A percentile compares a stretch with the other conserved stretches of the same genome.
These are phyloP conservation scores for Penicillium paradoxum DNA, from an alignment of 495 filamentous ascomycete species.

Conservation along the genomic window DNA sequence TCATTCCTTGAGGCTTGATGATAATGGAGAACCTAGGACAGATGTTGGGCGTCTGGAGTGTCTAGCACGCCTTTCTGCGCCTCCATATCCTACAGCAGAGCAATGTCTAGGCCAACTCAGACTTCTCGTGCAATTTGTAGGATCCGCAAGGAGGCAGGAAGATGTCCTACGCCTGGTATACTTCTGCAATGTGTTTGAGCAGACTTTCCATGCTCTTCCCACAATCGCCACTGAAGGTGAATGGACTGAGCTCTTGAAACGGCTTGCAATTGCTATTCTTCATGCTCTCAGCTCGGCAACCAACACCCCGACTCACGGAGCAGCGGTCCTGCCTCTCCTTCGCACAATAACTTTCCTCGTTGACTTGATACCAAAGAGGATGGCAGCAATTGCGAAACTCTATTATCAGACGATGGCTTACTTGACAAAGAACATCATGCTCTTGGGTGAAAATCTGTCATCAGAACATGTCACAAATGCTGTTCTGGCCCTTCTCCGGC, in stretches of 20 bases:
- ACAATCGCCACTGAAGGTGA: slow-evolving; percentile 40
- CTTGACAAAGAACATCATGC: slow-evolving; percentile 32
- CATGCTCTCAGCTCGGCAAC: slow-evolving; percentile 34
- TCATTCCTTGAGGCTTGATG: slow-evolving; percentile 11
- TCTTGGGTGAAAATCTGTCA: slow-evolving; percentile 18
- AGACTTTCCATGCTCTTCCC: slow-evolving; percentile 33
- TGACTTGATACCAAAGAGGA: slow-evolving; percentile 42
- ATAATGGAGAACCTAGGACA: slow-evolving; percentile 1
- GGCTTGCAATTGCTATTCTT: slow-evolving; percentile 43
- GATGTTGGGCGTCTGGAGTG: slow-evolving; percentile 10
- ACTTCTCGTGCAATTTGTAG: slow-evolving; percentile 47
- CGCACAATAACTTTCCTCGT: slow-evolving; percentile 36
- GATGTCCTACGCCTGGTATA: slow-evolving; percentile 42
- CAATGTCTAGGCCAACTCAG: slow-evolving; percentile 45
- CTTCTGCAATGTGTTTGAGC: slow-evolving; percentile 41
- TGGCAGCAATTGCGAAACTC: slow-evolving; percentile 38
- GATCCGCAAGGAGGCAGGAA: slow-evolving; percentile 26
- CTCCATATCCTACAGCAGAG: slow-evolving; percentile 45
- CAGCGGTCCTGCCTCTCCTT: slow-evolving; percentile 33
- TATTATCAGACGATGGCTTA: slow-evolving; percentile 44
- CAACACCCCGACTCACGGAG: slow-evolving; percentile 13
- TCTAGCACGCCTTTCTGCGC: slow-evolving; percentile 16
- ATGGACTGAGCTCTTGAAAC: slow-evolving; percentile 45
- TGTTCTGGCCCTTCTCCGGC: slow-evolving; percentile 46
- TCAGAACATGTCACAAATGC: slow-evolving; percentile 26